phyloP scores from a whole-genome alignment of 805 yeast genomes.

The Saturnispora kantuleensis region DNA sequence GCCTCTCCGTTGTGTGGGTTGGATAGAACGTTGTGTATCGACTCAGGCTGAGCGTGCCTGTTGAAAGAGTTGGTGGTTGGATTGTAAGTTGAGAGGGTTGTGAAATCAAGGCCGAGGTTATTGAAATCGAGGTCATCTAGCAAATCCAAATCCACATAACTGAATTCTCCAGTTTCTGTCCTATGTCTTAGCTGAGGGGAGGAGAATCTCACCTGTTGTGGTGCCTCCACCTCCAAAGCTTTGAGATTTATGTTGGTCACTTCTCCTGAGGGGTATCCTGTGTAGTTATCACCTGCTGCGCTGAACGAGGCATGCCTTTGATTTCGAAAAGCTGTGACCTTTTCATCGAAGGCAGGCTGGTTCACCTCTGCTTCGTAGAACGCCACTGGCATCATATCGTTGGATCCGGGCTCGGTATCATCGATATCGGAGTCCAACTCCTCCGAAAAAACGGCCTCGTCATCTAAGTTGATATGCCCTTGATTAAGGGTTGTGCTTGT shows the following conservation, averaged over 20 bases:
- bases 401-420: conserved; percentile 7
- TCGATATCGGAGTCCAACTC: conserved; percentile 13
- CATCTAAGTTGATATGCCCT: background rate
- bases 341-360: background rate
- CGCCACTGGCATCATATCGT: conserved; percentile 8
- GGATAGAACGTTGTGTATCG: conserved; percentile 12
- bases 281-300: conserved; percentile 52
- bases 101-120: conserved; percentile 17
- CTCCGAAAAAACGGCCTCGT: conserved; percentile 5
- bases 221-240: conserved; percentile 32
- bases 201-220: conserved; percentile 68
- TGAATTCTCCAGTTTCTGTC: conserved; percentile 23
- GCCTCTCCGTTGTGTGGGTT: conserved; percentile 13
- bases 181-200: conserved; percentile 52
- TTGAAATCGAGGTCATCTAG: conserved; percentile 19
- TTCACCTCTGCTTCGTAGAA: conserved; percentile 5
- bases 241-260: conserved; percentile 8
- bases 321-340: conserved; percentile 16
- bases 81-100: conserved; percentile 6
- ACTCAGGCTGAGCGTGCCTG: background rate
- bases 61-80: conserved; percentile 3
- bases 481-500: background rate
- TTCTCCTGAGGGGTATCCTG: conserved; percentile 26
- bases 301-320: conserved; percentile 51
- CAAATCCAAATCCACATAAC: conserved; percentile 26